Evolutionary conservation across 371 early-diverging fungal genomes (phyloP).

Genomic region (Mucor lusitanicus): DNA sequence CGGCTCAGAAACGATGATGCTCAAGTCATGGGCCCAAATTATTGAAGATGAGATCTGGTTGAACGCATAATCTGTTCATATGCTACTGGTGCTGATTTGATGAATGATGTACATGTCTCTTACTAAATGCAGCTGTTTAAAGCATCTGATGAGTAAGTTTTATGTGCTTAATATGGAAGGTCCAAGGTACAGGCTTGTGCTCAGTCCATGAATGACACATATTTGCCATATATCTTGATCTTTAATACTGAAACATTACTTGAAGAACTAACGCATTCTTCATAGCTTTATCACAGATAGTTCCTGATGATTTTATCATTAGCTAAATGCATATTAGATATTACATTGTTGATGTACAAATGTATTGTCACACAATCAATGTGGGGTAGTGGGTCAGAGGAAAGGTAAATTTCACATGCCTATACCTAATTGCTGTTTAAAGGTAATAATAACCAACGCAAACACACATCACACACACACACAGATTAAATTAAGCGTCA

Average conservation of each 20-base stretch:
- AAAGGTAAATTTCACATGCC: conserved; percentile 5
- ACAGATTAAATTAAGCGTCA: neutral
- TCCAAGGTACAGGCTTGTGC: neutral
- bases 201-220: neutral
- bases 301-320: neutral
- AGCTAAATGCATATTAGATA: neutral
- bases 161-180: neutral
- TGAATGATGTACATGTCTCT: neutral
- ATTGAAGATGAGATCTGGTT: no score
- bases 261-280: neutral
- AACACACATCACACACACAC: neutral
- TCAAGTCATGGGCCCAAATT: no score
- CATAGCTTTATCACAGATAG: neutral
- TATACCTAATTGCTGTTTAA: neutral
- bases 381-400: conserved; percentile 13
- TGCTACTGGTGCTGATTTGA: neutral
- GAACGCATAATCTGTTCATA: neutral
- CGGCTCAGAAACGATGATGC: no score
- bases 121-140: neutral
- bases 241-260: no score
- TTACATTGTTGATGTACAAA: neutral
- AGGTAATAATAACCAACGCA: neutral
- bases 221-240: neutral
- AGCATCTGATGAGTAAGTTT: neutral
- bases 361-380: conserved; percentile 2